Base-by-base conservation (phyloP, 2,329 filamentous ascomycete species). In the Polychaeton citri region DNA sequence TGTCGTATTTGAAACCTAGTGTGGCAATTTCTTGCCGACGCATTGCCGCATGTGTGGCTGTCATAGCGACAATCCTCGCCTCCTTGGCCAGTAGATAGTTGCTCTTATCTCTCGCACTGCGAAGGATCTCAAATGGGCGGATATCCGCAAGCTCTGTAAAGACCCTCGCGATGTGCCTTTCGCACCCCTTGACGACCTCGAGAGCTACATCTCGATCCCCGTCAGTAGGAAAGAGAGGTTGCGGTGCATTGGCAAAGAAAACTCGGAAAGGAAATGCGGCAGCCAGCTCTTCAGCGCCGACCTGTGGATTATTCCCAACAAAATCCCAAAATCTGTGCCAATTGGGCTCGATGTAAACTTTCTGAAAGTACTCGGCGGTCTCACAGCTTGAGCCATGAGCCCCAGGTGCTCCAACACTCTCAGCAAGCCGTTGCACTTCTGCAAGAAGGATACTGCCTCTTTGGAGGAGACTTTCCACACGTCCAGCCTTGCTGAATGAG, bases 1-100 rank as follows among this genome's bases (percentile, higher is more conserved):
- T 98, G 64, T 96, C 87, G 51, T 98, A 98, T 48, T 85, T 84
- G 61, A 98, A 98, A 12, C 87, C 87, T n/a, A 96, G 71, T 12
- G 74, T 71, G 1, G 85, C 81, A 49, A 98, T 96, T 51, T 96
- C 88, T 43, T 84, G 77, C 43, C 88, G 72, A 42, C 86, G 77
- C 72, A 98, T 98, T 1, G 90, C 90, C 4, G 90, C 92, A 58
- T 98, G 90, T 0, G 92, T 98, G 3, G 87, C 92, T 13, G 90
- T 98, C 92, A 98, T 98, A 39, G 90, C 92, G 45, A 98, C 80
- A 43, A 98, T 90, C 21, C 90, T 79, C n/a, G 92, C 92, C 60
- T 96, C 88, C 51, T 86, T 95, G 5, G 86, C 81, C 21, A 98
- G 72, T 5, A 98, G 74, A 53, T 98, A 98, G 58, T 96, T 96